Evolutionary conservation across 495 filamentous ascomycete species (phyloP), one percentile per base, ranked within the genome.

Genomic region (Penicillium angulare): DNA sequence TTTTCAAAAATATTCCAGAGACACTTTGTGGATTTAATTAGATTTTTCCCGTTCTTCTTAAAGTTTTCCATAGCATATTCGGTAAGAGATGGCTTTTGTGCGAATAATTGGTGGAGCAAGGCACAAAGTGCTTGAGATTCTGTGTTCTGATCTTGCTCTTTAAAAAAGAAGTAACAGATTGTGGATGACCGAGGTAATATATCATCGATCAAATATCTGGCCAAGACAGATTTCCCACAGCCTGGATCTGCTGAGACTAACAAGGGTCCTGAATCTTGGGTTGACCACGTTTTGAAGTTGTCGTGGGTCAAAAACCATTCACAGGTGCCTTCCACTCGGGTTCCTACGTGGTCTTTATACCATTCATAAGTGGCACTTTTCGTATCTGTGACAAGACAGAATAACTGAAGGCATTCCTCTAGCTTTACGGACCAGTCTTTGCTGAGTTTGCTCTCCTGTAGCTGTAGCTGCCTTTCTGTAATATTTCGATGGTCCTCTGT

Each of bases 201-300:
- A 10, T 64, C 32, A 49, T 75, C 65, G 26, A 73, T 50, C 5
- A 75, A 54, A 21, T 52, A 57, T 52, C 57, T 70, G 1, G 68
- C 49, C 23, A 75, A 51, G 5, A 72, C 68, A 0, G 69, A 72
- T 53, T 75, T 75, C 4, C 71, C 71, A 57, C 71, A 75, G 21
- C 71, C 71, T n/a, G 69, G 68, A 51, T 71, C 69, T 36, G 71
- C 69, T n/a, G 68, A 69, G n/a, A 72, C 59, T 53, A 69, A 55
- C 10, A 74, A 61, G 8, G 60, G 48, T 1, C 54, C 56, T 0
- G 52, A 54, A 7, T 56, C 9, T 5, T 38, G 50, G 8, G 53
- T 23, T 34, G 43, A 16, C 65, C 67, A 73, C 7, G 22, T 35
- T 15, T 47, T 22, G 31, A 53, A 71, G 18, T 46, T n/a, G 0